Evolutionary conservation across 73 alveolate species (phyloP).

Genomic region (Effrenium voratum): DNA sequence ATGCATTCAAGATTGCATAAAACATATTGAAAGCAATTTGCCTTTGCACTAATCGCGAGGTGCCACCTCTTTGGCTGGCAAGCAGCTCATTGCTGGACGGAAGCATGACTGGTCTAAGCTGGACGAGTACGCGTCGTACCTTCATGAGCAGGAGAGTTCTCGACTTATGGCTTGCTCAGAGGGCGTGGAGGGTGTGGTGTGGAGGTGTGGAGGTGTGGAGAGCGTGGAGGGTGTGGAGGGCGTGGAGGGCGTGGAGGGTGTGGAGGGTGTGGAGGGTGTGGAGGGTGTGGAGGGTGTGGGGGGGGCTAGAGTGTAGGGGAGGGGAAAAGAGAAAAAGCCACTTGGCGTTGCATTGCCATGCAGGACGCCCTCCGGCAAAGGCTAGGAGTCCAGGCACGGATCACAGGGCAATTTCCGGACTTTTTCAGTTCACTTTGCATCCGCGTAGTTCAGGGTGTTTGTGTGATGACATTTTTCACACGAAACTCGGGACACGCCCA

Average conservation of each 20-base stretch:
- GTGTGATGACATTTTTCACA: neutral
- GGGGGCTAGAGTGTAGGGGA: too few relatives aligned
- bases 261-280: too few relatives aligned
- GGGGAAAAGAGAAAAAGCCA: too few relatives aligned
- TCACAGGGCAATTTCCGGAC: neutral
- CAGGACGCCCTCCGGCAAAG: slow-evolving; percentile 27
- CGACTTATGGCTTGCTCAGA: too few relatives aligned
- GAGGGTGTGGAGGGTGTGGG: too few relatives aligned
- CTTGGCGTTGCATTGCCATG: too few relatives aligned
- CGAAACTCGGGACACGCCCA: too few relatives aligned
- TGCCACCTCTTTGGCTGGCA: slow-evolving; percentile 65
- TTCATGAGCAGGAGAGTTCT: slow-evolving; percentile 88
- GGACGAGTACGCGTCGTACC: slow-evolving; percentile 78
- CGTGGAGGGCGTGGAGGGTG: too few relatives aligned
- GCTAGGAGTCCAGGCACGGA: slow-evolving; percentile 40
- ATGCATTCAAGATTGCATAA: neutral
- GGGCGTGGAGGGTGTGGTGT: too few relatives aligned
- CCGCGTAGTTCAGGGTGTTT: neutral
- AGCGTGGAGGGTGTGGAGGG: too few relatives aligned
- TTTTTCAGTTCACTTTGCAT: neutral
- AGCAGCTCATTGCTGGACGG: slow-evolving; percentile 45
- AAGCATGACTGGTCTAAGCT: slow-evolving; percentile 86
- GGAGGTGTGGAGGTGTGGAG: too few relatives aligned
- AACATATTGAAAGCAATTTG: neutral
- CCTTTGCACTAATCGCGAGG: neutral